These are phyloP conservation scores for Inga leiocalycina DNA, from an alignment of 306 rosid species.

Conservation along the genomic window DNA sequence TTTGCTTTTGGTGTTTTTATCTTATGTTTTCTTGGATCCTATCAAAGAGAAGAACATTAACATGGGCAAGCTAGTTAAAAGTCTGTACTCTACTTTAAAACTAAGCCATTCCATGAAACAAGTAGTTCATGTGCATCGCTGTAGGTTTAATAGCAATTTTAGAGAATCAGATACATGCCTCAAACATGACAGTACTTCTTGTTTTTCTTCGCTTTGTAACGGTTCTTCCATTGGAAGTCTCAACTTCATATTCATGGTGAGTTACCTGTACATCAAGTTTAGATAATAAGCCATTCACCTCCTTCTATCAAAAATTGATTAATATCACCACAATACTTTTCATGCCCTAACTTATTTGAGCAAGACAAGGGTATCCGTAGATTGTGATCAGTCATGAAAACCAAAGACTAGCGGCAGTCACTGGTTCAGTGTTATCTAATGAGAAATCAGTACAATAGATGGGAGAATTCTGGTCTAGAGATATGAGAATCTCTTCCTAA, in stretches of 20 bases:
- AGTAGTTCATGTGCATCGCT: slow-evolving; percentile 8
- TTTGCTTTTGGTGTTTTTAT: slow-evolving; percentile 66
- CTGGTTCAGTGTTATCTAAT: background rate
- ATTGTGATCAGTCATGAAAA: background rate
- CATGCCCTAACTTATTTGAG: slow-evolving; percentile 17
- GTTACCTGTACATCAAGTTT: slow-evolving; percentile 68
- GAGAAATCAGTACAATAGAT: background rate
- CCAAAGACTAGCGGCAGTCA: background rate
- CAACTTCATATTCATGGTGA: slow-evolving; percentile 90
- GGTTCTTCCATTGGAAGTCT: slow-evolving; percentile 93
- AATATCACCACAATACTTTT: slow-evolving; percentile 12
- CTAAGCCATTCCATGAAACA: slow-evolving; percentile 26
- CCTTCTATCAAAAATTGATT: slow-evolving; percentile 21
- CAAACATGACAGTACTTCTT: slow-evolving; percentile 91
- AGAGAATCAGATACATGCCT: slow-evolving; percentile 57
- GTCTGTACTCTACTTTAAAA: slow-evolving; percentile 4
- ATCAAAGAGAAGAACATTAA: slow-evolving; percentile 37
- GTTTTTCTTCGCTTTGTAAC: slow-evolving; percentile 87
- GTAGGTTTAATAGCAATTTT: slow-evolving; percentile 14
- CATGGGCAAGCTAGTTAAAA: slow-evolving; percentile 26
- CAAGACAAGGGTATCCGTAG: slow-evolving; percentile 16
- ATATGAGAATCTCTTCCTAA: background rate
- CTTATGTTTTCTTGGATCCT: slow-evolving; percentile 85
- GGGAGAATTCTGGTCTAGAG: background rate
- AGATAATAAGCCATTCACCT: slow-evolving; percentile 28